Base-by-base conservation (phyloP, 2,329 filamentous ascomycete species). In the Phialemonium atrogriseum region DNA sequence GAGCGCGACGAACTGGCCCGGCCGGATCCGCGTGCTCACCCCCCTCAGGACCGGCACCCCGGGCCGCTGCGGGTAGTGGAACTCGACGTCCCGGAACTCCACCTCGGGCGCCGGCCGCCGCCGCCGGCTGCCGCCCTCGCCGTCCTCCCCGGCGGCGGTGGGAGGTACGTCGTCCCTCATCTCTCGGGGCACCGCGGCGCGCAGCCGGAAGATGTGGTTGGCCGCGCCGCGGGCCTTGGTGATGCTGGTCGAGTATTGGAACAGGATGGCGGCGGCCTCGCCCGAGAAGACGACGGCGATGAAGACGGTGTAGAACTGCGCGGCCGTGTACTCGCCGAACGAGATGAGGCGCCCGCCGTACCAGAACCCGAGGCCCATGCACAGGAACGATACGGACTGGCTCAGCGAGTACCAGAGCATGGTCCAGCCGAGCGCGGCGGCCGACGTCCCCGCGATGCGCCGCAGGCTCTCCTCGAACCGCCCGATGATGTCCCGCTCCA, bases 61-160 rank as follows among this genome's bases (percentile, higher is more conserved):
- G 15, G 60, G 55, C 15, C 64, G 51, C 32, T 61, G 45, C 3
- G 78, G 76, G 40, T 84, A 84, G 3, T 73, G 64, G 48, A 84
- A 84, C 14, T 64, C 57, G n/a, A 82, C 62, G 19, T 70, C 52
- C 7, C 64, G 58, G 37, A 80, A 64, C 10, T 62, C 56, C 3
- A 79, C 58, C 0, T 56, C 54, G 30, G 38, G 38, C 9, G 34
- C 34, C n/a, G n/a, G n/a, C n/a, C n/a, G n/a, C n/a, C n/a, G n/a
- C n/a, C n/a, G n/a, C n/a, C n/a, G n/a, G n/a, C n/a, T n/a, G 5
- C 36, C 34, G 8, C 28, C 23, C 11, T 10, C 16, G 1, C 20
- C 12, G 15, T 36, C 32, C 16, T 30, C 27, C 11, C 15, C 13
- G 4, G 22, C 18, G n/a, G n/a, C n/a, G n/a, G n/a, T n/a, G 10